phyloP scores from a whole-genome alignment of 208 protist species.

The Acanthamoeba lenticulata region DNA sequence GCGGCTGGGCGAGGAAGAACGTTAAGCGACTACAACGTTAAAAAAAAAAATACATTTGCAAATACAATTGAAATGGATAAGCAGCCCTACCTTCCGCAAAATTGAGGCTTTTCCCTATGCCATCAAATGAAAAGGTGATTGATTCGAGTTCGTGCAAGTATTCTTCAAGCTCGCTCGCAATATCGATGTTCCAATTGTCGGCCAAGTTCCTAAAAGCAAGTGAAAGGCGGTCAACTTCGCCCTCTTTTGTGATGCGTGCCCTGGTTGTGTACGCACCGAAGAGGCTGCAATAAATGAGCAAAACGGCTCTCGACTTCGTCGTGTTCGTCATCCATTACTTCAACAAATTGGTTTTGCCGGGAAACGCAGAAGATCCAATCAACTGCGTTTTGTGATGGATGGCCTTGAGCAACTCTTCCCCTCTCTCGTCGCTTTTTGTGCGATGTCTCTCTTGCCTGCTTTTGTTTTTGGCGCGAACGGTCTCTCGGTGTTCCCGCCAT shows the following conservation, averaged over 20 bases:
- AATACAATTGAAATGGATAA: background rate
- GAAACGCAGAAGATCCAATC: background rate
- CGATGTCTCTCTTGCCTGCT: no score
- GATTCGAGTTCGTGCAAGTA: conserved; percentile 83
- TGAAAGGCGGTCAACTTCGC: background rate
- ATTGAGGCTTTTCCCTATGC: conserved; percentile 74
- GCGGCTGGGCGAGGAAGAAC: conserved; percentile 72
- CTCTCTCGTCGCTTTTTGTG: no score
- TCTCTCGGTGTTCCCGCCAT: no score
- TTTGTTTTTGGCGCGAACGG: no score
- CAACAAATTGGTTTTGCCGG: background rate
- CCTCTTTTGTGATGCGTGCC: background rate
- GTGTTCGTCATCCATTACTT: conserved; percentile 14
- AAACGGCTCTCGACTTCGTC: conserved; percentile 35
- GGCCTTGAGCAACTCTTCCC: no score
- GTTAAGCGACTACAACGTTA: background rate
- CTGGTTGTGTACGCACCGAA: background rate
- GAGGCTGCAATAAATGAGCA: conserved; percentile 56
- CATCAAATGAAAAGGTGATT: conserved; percentile 81
- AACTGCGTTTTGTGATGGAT: no score
- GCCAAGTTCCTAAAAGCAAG: conserved; percentile 81
- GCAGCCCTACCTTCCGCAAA: conserved; percentile 82
- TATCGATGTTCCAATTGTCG: conserved; percentile 89
- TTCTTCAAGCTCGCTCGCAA: conserved; percentile 85
- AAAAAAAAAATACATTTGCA: background rate